Evolutionary conservation across 768 basidiomycete species (phyloP).

Genomic region (Mycena venus): DNA sequence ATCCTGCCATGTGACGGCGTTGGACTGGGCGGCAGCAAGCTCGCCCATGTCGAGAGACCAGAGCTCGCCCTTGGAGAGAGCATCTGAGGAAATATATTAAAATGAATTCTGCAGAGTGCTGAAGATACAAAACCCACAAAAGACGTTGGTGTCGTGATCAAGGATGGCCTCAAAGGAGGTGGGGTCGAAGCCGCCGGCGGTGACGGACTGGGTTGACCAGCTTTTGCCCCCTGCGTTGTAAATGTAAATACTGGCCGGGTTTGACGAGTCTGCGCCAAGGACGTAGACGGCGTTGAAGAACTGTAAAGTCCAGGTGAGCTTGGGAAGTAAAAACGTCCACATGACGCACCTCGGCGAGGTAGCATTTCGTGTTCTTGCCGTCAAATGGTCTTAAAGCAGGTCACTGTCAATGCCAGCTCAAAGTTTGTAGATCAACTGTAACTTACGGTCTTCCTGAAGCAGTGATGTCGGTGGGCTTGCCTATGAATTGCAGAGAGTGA

Average conservation of each 20-base stretch:
- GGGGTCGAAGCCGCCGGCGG: conserved; percentile 69
- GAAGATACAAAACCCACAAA: no score
- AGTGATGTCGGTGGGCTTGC: conserved; percentile 77
- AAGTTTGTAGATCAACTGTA: background rate
- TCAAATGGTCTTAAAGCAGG: conserved; percentile 70
- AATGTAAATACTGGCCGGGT: conserved; percentile 80
- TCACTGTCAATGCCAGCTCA: conserved; percentile 5
- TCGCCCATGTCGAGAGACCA: conserved; percentile 79
- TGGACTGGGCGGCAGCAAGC: conserved; percentile 71
- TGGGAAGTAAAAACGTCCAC: background rate
- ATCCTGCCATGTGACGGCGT: conserved; percentile 73
- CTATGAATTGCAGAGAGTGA: conserved; percentile 44
- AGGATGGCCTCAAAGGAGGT: conserved; percentile 78
- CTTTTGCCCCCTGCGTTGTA: conserved; percentile 79
- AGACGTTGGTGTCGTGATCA: conserved; percentile 95
- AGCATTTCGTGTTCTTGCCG: conserved; percentile 74
- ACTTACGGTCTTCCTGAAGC: conserved; percentile 83
- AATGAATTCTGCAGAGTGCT: background rate
- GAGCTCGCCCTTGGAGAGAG: conserved; percentile 73
- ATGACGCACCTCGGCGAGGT: conserved; percentile 71
- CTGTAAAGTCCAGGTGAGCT: conserved; percentile 51
- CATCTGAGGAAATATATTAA: conserved; percentile 64
- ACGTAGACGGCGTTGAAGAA: conserved; percentile 91
- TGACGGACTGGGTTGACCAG: conserved; percentile 83
- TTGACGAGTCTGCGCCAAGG: conserved; percentile 79